Conservation (phyloP, 169 alveolate genomes). For the Babesia ovata region DNA sequence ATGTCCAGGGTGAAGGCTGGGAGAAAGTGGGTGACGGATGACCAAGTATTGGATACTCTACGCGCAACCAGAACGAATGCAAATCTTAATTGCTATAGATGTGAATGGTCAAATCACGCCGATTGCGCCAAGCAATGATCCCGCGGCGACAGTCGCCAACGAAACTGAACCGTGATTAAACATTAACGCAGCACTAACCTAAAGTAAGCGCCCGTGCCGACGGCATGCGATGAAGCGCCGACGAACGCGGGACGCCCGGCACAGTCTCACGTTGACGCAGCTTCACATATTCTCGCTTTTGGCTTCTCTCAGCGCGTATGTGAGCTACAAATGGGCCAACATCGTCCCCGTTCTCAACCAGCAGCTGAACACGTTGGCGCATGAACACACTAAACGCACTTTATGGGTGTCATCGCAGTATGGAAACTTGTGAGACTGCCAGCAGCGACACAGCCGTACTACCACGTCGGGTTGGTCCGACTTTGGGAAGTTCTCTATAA, state of each 20-base stretch:
- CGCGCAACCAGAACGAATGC: neutral
- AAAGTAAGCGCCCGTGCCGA: conserved; percentile 3
- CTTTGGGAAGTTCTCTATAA: conserved; percentile 63
- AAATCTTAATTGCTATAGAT: neutral
- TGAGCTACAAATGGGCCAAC: conserved; percentile 79
- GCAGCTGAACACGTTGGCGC: conserved; percentile 38
- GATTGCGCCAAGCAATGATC: conserved; percentile 5
- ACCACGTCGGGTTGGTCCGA: conserved; percentile 67
- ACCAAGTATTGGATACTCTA: conserved; percentile 23
- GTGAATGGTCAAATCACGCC: conserved; percentile 1
- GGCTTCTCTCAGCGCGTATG: conserved; percentile 35
- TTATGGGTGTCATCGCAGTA: conserved; percentile 86
- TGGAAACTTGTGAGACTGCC: conserved; percentile 85
- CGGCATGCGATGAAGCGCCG: conserved; percentile 4
- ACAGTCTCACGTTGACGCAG: conserved; percentile 33
- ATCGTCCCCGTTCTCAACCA: conserved; percentile 76
- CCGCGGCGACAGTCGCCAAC: conserved; percentile 1
- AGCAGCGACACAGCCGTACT: conserved; percentile 83
- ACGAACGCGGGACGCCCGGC: neutral
- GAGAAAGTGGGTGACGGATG: neutral
- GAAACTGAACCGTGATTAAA: conserved; percentile 2
- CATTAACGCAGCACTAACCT: conserved; percentile 14
- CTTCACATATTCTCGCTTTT: conserved; percentile 40
- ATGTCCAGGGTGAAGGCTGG: neutral
- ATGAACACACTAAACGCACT: conserved; percentile 46